These are phyloP conservation scores for Verbascum thapsus DNA, from an alignment of 257 asterid species.

Conservation along the genomic window DNA sequence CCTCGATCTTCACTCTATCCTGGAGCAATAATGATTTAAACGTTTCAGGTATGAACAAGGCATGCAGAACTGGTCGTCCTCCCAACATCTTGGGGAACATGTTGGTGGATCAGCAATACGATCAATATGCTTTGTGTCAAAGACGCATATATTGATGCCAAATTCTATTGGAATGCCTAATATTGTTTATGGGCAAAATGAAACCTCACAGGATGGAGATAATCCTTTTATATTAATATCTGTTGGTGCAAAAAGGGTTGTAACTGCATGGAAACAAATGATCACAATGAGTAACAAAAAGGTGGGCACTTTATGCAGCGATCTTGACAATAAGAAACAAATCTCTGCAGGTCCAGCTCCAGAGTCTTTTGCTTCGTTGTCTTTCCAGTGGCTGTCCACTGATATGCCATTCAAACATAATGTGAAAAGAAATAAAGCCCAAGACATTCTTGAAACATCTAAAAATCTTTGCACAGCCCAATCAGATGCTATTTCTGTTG, in stretches of 20 bases:
- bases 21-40: slow-evolving; percentile 27
- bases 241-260: slow-evolving; percentile 96
- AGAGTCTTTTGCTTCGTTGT: slow-evolving; percentile 35
- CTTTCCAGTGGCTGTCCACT: slow-evolving; percentile 94
- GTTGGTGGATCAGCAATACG: slow-evolving; percentile 98
- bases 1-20: slow-evolving; percentile 3
- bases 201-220: slow-evolving; percentile 42
- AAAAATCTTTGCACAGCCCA: slow-evolving; percentile 32
- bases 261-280: slow-evolving; percentile 87
- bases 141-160: slow-evolving; percentile 48
- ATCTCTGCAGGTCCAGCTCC: slow-evolving; percentile 41
- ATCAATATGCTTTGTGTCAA: slow-evolving; percentile 71
- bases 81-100: slow-evolving; percentile 91
- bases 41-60: slow-evolving; percentile 67
- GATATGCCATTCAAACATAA: slow-evolving; percentile 77
- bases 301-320: slow-evolving; percentile 33
- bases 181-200: slow-evolving; percentile 35
- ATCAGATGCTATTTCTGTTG: slow-evolving; percentile 34
- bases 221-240: slow-evolving; percentile 66
- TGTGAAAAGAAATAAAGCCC: slow-evolving; percentile 43
- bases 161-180: slow-evolving; percentile 40
- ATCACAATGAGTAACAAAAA: slow-evolving; percentile 35
- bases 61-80: slow-evolving; percentile 66
- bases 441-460: slow-evolving; percentile 37
- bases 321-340: slow-evolving; percentile 32